Percentiles rank a stretch among this genome's conserved stretches.
Evolutionary conservation across 495 filamentous ascomycete genomes (phyloP).

Genomic region (Lophium mytilinum): DNA sequence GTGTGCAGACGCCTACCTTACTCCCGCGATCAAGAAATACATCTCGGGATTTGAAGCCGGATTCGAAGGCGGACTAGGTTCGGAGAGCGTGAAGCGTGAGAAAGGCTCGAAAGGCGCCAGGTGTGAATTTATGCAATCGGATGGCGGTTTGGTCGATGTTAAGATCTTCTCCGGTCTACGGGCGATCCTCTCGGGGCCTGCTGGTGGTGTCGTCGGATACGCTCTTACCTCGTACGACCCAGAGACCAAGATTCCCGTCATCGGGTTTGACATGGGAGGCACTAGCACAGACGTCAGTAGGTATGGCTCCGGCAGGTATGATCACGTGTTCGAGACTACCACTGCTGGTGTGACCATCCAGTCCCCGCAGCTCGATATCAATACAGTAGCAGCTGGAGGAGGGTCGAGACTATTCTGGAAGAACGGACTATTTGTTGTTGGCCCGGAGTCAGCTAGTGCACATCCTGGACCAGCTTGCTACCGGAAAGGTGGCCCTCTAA

Average conservation of each 20-base stretch:
- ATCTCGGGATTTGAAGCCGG: slow-evolving; percentile 78
- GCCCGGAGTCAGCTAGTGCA: slow-evolving; percentile 86
- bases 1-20: slow-evolving; percentile 92
- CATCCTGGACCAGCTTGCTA: slow-evolving; percentile 94
- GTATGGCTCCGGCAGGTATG: slow-evolving; percentile 81
- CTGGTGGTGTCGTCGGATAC: slow-evolving; percentile 77
- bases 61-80: slow-evolving; percentile 62
- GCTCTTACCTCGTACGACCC: slow-evolving; percentile 88
- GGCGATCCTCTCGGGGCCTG: slow-evolving; percentile 72
- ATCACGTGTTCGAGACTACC: slow-evolving; percentile 96
- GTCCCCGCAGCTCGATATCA: slow-evolving; percentile 93
- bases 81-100: slow-evolving; percentile 53
- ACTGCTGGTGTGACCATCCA: slow-evolving; percentile 94
- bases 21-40: slow-evolving; percentile 92
- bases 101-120: slow-evolving; percentile 50
- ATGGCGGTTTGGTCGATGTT: slow-evolving; percentile 72
- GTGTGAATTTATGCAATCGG: slow-evolving; percentile 84
- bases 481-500: slow-evolving; percentile 84
- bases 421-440: slow-evolving; percentile 94
- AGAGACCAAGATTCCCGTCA: slow-evolving; percentile 77
- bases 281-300: slow-evolving; percentile 92
- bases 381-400: slow-evolving; percentile 91
- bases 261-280: slow-evolving; percentile 96
- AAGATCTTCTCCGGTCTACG: slow-evolving; percentile 65
- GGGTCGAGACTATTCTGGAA: slow-evolving; percentile 83